Evolutionary conservation across 139 green algal genomes (phyloP), one percentile per base, ranked within the genome.

Genomic region (Desmodesmus armatus): DNA sequence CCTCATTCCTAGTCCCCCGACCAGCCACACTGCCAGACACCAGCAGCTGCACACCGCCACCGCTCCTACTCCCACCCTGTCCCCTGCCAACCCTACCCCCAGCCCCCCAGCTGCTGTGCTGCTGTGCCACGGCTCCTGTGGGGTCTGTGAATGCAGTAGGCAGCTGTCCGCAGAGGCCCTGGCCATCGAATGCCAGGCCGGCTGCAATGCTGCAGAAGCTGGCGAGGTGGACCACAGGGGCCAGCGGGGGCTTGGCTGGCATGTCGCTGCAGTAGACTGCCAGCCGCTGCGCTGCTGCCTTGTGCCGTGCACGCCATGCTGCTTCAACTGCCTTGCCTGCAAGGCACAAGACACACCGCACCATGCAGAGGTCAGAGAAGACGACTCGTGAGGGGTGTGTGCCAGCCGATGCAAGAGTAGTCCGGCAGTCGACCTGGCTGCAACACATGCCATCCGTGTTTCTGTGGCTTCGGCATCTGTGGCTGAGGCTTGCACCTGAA

Each of bases 231-330:
- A 91, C 49, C 3, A 88, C 21, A 0, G 73, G 70, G 13, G 71
- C 75, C 41, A 96, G 83, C 3, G 94, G 92, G 19, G 94, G 94
- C 31, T 29, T 78, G 37, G 33, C 3, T 1, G 88, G 90, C 69
- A 93, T 84, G 65, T 92, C 90, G 4, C 23, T 37, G 27, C 88
- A 66, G 58, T 86, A 84, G 27, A 27, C 81, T 0, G 88, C 87
- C 6, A 91, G 51, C 3, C 82, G 77, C 51, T 83, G 74, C 3
- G 84, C 90, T 23, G 87, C 81, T 29, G 60, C 47, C 74, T 89
- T 92, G 84, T 91, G 87, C 7, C 41, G 6, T 17, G 23, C 31
- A 4, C 77, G 66, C 89, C 89, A 93, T 0, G 82, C 83, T 13
- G 58, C 35, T 74, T 93, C 89, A 33, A 55, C n/a, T 13, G 33